Evolutionary conservation across 2,329 filamentous ascomycete species (phyloP), one percentile per base, ranked within the genome.

Genomic region (Albifimbria verrucaria): DNA sequence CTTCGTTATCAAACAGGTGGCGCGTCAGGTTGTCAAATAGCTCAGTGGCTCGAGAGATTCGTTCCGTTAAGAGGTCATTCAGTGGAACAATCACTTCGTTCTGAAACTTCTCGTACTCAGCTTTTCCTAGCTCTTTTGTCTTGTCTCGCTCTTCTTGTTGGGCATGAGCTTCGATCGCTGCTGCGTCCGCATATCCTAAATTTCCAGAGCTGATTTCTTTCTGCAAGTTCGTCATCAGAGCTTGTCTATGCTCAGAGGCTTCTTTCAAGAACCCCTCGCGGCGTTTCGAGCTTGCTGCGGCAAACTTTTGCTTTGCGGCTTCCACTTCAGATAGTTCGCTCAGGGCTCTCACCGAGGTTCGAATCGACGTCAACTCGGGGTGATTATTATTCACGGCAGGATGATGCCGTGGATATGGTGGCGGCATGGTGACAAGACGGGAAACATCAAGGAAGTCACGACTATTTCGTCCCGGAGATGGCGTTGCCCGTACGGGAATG

Each of bases 341-440:
- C 41, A 96, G 73, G 1, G 80, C 78, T 15, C 92, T 84, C 20
- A 97, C 88, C 0, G 85, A 81, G 3, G 79, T 85, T 48, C 94
- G 86, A 46, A 90, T 92, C 2, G 85, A 80, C 0, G 87, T 81
- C n/a, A 99, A 80, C 58, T 95, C 88, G 0, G 94, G 94, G 65
- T 99, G 94, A 61, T 85, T 95, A 65, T 97, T 99, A 68, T 96
- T 97, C 17, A 97, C 90, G 1, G 94, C 94, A 9, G 94, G 94
- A 62, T 97, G 89, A 65, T 97, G 93, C 7, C 93, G 87, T 2
- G 94, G 94, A 68, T 96, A 97, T 2, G 94, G 90, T 1, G 94
- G 94, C 9, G 94, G 94, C 25, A 99, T 78, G 0, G 94, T 97
- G 4, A 99, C 89, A 2, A 99, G 82, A 24, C 94, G 83, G 3